These are phyloP conservation scores for Pyrenochaeta sp. DNA, from an alignment of 2,329 filamentous ascomycete genomes.

Conservation along the genomic window DNA sequence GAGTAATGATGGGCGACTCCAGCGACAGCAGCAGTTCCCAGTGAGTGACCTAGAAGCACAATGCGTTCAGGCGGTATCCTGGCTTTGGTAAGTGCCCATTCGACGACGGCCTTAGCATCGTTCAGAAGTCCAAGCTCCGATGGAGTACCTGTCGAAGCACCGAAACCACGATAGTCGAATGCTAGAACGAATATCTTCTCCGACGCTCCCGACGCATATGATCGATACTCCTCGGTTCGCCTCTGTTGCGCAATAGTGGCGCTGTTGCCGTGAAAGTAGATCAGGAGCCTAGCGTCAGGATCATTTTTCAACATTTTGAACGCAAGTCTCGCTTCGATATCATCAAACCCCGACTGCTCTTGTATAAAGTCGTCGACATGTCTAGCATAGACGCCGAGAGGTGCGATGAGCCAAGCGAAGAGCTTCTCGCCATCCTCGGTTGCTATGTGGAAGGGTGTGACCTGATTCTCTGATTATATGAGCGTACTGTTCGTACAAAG, in stretches of 20 bases:
- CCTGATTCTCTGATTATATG: slow-evolving; percentile 73
- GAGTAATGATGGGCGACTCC: slow-evolving; percentile 77
- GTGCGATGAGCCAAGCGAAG: slow-evolving; percentile 92
- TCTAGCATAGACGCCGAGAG: slow-evolving; percentile 75
- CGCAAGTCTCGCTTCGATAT: slow-evolving; percentile 58
- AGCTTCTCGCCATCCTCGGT: slow-evolving; percentile 79
- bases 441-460: slow-evolving; percentile 79
- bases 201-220: slow-evolving; percentile 70
- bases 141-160: slow-evolving; percentile 79
- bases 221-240: slow-evolving; percentile 79
- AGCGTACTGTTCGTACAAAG: background rate
- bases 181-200: slow-evolving; percentile 72
- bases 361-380: slow-evolving; percentile 72
- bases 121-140: slow-evolving; percentile 81
- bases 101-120: slow-evolving; percentile 77
- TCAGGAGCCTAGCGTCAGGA: slow-evolving; percentile 62
- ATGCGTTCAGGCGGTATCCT: slow-evolving; percentile 75
- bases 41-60: slow-evolving; percentile 83
- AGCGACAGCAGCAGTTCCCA: slow-evolving; percentile 84
- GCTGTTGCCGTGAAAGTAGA: slow-evolving; percentile 68
- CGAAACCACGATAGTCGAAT: slow-evolving; percentile 94
- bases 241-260: slow-evolving; percentile 82
- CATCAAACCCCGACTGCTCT: slow-evolving; percentile 47
- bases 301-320: slow-evolving; percentile 62
- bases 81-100: slow-evolving; percentile 75